Evolutionary conservation across 345 rosid genomes (phyloP), one percentile per base, ranked within the genome.

Genomic region (Salix dunnii): DNA sequence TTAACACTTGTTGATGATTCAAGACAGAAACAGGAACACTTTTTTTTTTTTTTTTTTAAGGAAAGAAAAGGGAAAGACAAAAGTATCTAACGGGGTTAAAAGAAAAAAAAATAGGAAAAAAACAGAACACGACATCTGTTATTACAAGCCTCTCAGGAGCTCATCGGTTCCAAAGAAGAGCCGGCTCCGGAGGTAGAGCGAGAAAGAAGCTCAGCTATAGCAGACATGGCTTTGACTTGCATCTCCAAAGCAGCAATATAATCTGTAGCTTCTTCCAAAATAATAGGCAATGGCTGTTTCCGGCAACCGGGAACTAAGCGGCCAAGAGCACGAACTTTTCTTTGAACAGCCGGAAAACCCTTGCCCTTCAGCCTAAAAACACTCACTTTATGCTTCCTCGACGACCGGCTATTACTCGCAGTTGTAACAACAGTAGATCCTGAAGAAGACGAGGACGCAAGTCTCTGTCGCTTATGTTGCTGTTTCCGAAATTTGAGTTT

Each of bases 271-370:
- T 96, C 98, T 76, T 96, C 98, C 40, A 96, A 89, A 73, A 96
- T 90, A 70, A 96, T 92, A 11, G 97, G 97, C 66, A 96, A 77
- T 6, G 96, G 83, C 77, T 96, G 92, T 79, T 92, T 94, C 72
- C 96, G 88, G 93, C 99, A 96, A 67, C 99, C 99, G 21, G 99
- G 99, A 72, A 96, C 97, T 81, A 96, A 78, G 80, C 94, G 89
- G 76, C 99, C 92, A n/a, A 96, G 87, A n/a, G 83, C 72, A 72
- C 90, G 86, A 9, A 88, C 97, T 83, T 94, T 96, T 77, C 91
- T 80, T 81, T 92, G 99, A 28, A 94, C 96, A 46, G 92, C 87
- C 43, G 94, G 95, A 42, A 88, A 58, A 21, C 90, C 84, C 88
- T 89, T 90, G 1, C 80, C 80, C 77, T 82, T 96, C 72, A 92